Percentiles rank a stretch among this genome's conserved stretches.
These are phyloP conservation scores for Phytopythium litorale DNA, from an alignment of 352 stramenopile species.

Conservation along the genomic window DNA sequence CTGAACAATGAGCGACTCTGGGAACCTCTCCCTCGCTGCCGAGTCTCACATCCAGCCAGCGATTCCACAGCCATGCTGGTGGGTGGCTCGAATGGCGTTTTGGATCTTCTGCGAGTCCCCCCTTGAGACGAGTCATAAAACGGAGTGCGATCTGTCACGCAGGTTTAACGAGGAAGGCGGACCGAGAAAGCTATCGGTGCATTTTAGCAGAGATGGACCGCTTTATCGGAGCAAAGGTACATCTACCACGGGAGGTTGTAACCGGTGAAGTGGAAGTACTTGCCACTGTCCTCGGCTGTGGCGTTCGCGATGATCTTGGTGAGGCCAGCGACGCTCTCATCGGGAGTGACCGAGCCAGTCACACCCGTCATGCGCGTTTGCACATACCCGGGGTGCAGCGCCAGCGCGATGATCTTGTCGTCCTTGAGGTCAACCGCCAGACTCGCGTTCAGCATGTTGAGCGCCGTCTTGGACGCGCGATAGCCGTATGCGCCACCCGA, in stretches of 20 bases:
- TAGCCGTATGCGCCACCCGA: constrained; percentile 50
- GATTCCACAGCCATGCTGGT: too few species aligned
- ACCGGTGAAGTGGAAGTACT: constrained; percentile 34
- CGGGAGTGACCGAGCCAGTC: constrained; percentile 22
- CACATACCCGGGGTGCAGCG: constrained; percentile 59
- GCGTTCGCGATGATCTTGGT: constrained; percentile 33
- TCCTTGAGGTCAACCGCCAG: constrained; percentile 43
- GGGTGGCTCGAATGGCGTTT: too few species aligned
- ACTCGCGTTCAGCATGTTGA: constrained; percentile 65
- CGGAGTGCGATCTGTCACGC: too few species aligned
- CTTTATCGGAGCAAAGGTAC: too few species aligned
- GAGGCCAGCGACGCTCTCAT: constrained; percentile 36
- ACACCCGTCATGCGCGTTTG: constrained; percentile 44
- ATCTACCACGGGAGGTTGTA: constrained; percentile 29
- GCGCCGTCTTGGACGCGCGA: constrained; percentile 61
- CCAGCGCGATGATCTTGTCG: constrained; percentile 38
- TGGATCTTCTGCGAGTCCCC: too few species aligned
- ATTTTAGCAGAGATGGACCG: not conserved
- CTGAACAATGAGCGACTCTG: too few species aligned
- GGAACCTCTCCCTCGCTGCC: too few species aligned
- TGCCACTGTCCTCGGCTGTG: constrained; percentile 37
- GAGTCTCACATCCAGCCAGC: too few species aligned
- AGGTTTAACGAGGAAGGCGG: too few species aligned
- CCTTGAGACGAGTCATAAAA: too few species aligned
- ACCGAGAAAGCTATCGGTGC: not conserved